Conservation (phyloP, 73 alveolate species). For the Tetrahymena thermophila region DNA sequence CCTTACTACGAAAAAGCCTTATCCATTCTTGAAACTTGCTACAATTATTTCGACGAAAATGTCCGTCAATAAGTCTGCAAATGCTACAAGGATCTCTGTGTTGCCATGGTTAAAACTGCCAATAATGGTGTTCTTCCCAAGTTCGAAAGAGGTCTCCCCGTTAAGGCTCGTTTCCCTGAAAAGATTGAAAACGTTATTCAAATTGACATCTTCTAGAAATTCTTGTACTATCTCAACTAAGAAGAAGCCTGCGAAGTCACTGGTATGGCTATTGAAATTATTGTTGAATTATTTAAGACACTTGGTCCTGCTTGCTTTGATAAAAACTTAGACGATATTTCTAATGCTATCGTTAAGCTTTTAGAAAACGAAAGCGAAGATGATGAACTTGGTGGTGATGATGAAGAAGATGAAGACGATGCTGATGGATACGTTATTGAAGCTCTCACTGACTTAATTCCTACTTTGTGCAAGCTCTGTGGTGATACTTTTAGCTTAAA, state of each 20-base stretch:
- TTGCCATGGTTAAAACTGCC: conserved; percentile 12
- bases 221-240: conserved; percentile 11
- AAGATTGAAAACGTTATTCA: conserved; percentile 4
- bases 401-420: conserved; percentile 34
- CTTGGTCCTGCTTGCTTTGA: conserved; percentile 29
- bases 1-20: conserved; percentile 9
- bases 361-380: conserved; percentile 11
- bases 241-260: conserved; percentile 35
- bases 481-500: conserved; percentile 13
- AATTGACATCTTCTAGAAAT: conserved; percentile 23
- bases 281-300: conserved; percentile 16
- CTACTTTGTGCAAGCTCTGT: conserved; percentile 18
- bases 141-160: conserved; percentile 21
- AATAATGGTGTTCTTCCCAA: conserved; percentile 16
- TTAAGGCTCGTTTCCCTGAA: conserved; percentile 10
- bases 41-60: conserved; percentile 24
- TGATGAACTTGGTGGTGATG: conserved; percentile 15
- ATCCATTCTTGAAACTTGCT: conserved; percentile 12
- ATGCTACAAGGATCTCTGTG: conserved; percentile 33
- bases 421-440: conserved; percentile 19
- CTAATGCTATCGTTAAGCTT: conserved; percentile 9
- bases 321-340: conserved; percentile 23
- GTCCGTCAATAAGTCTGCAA: conserved; percentile 13
- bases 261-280: conserved; percentile 31
- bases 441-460: conserved; percentile 32